Evolutionary conservation across 768 basidiomycete genomes (phyloP).

Genomic region (Tulasnella sp.): DNA sequence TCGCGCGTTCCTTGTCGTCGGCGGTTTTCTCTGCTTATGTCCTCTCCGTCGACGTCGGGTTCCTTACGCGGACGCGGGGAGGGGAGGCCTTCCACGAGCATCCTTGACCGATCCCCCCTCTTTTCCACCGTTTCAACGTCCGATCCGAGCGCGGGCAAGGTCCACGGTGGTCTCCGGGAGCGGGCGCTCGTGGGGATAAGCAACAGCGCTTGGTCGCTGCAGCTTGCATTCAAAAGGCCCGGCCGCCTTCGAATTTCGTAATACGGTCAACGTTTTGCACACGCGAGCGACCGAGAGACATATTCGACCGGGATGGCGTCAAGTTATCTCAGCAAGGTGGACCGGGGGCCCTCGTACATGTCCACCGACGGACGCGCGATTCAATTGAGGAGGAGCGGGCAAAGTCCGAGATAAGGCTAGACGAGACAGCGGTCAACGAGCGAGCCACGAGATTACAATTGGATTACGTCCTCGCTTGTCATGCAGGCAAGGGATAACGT

Average conservation of each 20-base stretch:
- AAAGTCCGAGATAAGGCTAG: background rate
- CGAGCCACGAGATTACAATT: constrained; percentile 6
- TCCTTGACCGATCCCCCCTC: background rate
- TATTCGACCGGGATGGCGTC: background rate
- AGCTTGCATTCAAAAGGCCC: background rate
- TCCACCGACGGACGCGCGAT: background rate
- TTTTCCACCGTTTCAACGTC: background rate
- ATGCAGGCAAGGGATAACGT: background rate
- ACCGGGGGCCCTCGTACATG: background rate
- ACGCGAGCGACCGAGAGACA: background rate
- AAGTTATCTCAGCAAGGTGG: background rate
- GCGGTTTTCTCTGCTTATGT: background rate
- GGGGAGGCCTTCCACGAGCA: background rate
- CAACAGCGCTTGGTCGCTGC: constrained; percentile 4
- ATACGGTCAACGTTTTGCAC: background rate
- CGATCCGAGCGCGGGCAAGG: constrained; percentile 9
- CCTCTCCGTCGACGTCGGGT: constrained; percentile 16
- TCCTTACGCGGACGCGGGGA: background rate
- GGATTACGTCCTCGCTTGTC: background rate
- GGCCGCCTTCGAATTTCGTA: constrained; percentile 11
- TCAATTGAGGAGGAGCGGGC: background rate
- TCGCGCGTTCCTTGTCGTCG: background rate
- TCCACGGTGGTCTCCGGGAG: constrained; percentile 13
- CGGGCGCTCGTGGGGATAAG: constrained; percentile 10
- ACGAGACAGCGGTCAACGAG: background rate